Base-by-base conservation (phyloP, 192 early-diverging fungal species). In the Entophlyctis luteolus region DNA sequence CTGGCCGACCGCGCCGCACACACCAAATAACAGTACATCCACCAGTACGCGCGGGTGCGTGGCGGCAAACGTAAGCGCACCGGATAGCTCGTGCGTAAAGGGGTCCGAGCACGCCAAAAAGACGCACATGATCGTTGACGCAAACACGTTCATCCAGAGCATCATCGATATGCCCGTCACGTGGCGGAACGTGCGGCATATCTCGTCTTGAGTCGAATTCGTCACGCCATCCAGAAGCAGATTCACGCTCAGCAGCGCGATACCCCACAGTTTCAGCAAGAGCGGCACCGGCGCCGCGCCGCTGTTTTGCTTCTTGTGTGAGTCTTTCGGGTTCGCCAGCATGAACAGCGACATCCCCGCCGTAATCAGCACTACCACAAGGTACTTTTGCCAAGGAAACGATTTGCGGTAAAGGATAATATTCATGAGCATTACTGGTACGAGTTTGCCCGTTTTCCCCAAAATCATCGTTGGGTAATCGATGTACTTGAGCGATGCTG, bases 401-500 rank as follows among this genome's bases (percentile, higher is more conserved):
- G 84, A 85, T 45, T 89, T 83, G 27, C 91, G 86, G 73, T 98
- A 96, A 37, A 98, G 79, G 28, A 98, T 46, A 56, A 91, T 87
- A 75, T 93, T 93, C 96, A 98, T 98, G 47, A 93, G 52, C 80
- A 98, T 84, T 16, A 98, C 94, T 3, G 96, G 96, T 20, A 99
- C 85, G 54, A 99, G 85, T 68, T 55, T 55, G 31, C 54, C 54
- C 5, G 25, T 55, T 22, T 55, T 55, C 32, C 94, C 93, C 28
- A 99, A 77, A 39, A 97, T 95, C 85, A 96, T 87, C 8, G 96
- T 97, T 29, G 94, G 95, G 74, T 96, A 99, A 77, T 99, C 94
- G 62, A 99, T 92, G 72, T 96, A 91, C 38, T 88, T 86, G 42
- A 99, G 77, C 35, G 94, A 83, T 31, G 89, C 90, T n/a, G n/a